phyloP scores from a whole-genome alignment of 176 grass and related monocot species.

The Aechmea fasciata region DNA sequence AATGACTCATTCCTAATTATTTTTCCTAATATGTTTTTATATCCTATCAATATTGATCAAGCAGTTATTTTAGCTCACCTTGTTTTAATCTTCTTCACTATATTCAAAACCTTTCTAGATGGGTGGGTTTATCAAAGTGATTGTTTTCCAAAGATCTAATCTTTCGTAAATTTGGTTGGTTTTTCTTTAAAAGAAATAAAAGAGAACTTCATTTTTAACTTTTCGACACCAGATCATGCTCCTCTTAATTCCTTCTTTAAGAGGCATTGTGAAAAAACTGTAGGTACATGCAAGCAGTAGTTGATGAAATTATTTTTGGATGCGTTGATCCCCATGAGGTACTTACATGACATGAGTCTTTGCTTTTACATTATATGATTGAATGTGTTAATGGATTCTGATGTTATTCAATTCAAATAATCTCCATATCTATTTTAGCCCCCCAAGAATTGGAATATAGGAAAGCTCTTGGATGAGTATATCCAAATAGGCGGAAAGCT shows the following conservation, averaged over 20 bases:
- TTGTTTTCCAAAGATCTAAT: too few relatives aligned
- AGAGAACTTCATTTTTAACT: too few relatives aligned
- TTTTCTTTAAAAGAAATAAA: too few relatives aligned
- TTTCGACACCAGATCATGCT: too few relatives aligned
- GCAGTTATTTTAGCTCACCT: background rate
- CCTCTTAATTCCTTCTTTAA: too few relatives aligned
- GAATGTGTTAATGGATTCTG: background rate
- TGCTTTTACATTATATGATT: constrained; percentile 1
- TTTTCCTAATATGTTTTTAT: too few relatives aligned
- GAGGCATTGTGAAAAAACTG: background rate
- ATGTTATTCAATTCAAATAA: constrained; percentile 13
- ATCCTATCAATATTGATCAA: too few relatives aligned
- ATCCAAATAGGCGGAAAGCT: constrained; percentile 43
- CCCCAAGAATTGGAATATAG: constrained; percentile 58
- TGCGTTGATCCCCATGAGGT: constrained; percentile 69
- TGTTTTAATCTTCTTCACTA: background rate
- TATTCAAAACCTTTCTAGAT: background rate
- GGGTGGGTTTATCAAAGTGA: background rate
- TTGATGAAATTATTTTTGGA: constrained; percentile 73
- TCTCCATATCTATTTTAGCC: constrained; percentile 34
- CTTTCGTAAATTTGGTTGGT: too few relatives aligned
- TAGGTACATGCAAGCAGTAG: constrained; percentile 97
- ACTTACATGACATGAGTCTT: constrained; percentile 13
- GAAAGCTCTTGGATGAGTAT: constrained; percentile 72
- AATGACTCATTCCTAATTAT: background rate